Base-by-base conservation (phyloP, 139 green algal species). In the Chlorella vulgaris region DNA sequence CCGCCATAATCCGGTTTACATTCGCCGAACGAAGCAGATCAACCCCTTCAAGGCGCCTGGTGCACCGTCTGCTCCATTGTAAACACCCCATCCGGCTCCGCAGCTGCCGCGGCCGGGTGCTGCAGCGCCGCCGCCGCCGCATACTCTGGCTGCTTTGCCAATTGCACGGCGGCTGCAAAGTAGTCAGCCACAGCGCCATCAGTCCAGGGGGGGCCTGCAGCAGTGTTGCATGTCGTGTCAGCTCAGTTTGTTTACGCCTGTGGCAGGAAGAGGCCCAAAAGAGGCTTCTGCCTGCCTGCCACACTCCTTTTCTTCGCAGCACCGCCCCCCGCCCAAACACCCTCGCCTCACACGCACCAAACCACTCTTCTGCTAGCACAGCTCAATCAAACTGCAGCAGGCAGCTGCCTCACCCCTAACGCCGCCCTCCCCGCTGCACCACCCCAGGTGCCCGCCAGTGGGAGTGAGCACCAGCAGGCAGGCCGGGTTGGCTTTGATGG, bases 371-470 rank as follows among this genome's bases (percentile, higher is more conserved):
- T n/a, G n/a, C n/a, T n/a, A n/a, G n/a, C n/a, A n/a, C n/a, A n/a
- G n/a, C 47, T 26, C 6, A 13, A 35, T 15, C 47, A 58, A 58
- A 58, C 15, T 58, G 15, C n/a, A 15, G 47, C 47, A 58, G 13
- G 13, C 47, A 58, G 47, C 47, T 24, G 47, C 47, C 47, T n/a
- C 62, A 68, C 77, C 77, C 28, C 88, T 35, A 84, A 84, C 8
- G 85, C 90, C 28, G 86, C 55, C 90, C 2, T 31, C 47, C 22
- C 90, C 89, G 33, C 86, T 78, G 28, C 84, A 89, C 94, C 94
- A 97, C n/a, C 94, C 94, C 50, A 97, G 85, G 76, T 97, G 94
- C 2, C 94, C 94, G 10, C 94, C 94, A 15, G 74, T 88, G 55
- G 89, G 90, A 8, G 93, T 97, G 3, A 88, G 58, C 1, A 90